Evolutionary conservation across 805 yeast species (phyloP), one percentile per base, ranked within the genome.

Genomic region (Wickerhamomyces sydowiorum): DNA sequence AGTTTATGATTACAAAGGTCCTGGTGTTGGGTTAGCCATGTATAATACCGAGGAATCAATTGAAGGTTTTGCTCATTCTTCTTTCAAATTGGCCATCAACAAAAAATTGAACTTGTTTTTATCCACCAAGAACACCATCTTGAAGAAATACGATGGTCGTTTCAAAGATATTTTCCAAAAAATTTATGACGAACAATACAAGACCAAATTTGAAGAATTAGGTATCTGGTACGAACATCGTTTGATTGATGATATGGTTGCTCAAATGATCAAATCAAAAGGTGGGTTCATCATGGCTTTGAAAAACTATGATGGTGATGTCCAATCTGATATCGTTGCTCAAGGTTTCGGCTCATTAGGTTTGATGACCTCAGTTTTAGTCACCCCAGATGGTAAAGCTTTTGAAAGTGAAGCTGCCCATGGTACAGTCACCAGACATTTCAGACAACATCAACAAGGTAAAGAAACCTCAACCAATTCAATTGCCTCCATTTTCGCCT

Each of bases 281-380:
- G 93, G 93, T 57, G 93, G 93, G 6, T 85, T 75, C 57, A 76
- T 84, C 47, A 75, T 85, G 71, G 91, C 91, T 38, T 70, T 85
- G 70, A 85, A 85, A 64, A 85, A 85, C 64, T 85, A 85, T 59
- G 93, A 85, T 60, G 93, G 93, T 64, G 93, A 85, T 60, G 93
- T 85, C 42, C 88, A 83, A 63, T 78, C 86, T 7, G 93, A 85
- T 61, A 84, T 85, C 48, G 90, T 85, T 42, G 93, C 93, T 4
- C 93, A 85, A 65, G 93, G 93, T 36, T 85, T 85, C 51, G 93
- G 93, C 20, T 84, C 91, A 3, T 69, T 85, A 49, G 93, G 93
- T 41, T 72, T 85, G 50, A 85, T 85, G 93, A 84, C 93, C 9
- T 85, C 93, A 10, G 86, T 80, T 32, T 73, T 85, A 50, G 80